Conservation (phyloP, 495 filamentous ascomycete genomes). For the Penicillium odoratum region DNA sequence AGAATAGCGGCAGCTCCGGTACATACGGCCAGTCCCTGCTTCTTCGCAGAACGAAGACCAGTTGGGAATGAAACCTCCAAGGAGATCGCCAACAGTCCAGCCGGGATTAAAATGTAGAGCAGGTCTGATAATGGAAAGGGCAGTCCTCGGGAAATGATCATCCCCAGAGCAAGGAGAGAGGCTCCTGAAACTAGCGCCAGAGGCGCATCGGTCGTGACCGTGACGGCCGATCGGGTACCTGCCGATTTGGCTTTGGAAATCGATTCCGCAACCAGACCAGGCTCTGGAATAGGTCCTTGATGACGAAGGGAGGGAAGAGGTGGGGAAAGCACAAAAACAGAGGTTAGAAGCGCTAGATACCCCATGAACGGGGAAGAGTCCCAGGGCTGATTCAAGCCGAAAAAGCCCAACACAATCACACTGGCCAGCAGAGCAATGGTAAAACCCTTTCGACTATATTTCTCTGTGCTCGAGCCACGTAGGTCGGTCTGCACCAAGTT, state of each 20-base stretch:
- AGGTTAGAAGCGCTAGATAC: slow-evolving; percentile 46
- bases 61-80: slow-evolving; percentile 27
- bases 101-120: slow-evolving; percentile 25
- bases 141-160: slow-evolving; percentile 25
- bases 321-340: slow-evolving; percentile 44
- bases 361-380: slow-evolving; percentile 39
- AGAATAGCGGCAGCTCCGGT: slow-evolving; percentile 34
- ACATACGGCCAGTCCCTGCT: slow-evolving; percentile 35
- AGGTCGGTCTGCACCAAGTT: slow-evolving; percentile 20
- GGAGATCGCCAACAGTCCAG: slow-evolving; percentile 33
- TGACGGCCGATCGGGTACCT: slow-evolving; percentile 14
- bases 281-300: slow-evolving; percentile 26
- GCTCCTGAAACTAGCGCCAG: slow-evolving; percentile 31
- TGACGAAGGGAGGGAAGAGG: slow-evolving; percentile 36
- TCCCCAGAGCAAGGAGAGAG: slow-evolving; percentile 21
- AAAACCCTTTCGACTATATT: slow-evolving; percentile 32
- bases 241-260: slow-evolving; percentile 19
- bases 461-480: slow-evolving; percentile 14
- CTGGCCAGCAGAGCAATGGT: slow-evolving; percentile 29
- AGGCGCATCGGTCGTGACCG: slow-evolving; percentile 29
- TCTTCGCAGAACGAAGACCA: slow-evolving; percentile 33
- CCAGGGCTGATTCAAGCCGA: slow-evolving; percentile 38
- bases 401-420: slow-evolving; percentile 30
- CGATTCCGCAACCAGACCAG: slow-evolving; percentile 28
- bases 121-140: slow-evolving; percentile 26